Evolutionary conservation across 2,329 filamentous ascomycete genomes (phyloP).

Genomic region (Coniochaeta hoffmannii): DNA sequence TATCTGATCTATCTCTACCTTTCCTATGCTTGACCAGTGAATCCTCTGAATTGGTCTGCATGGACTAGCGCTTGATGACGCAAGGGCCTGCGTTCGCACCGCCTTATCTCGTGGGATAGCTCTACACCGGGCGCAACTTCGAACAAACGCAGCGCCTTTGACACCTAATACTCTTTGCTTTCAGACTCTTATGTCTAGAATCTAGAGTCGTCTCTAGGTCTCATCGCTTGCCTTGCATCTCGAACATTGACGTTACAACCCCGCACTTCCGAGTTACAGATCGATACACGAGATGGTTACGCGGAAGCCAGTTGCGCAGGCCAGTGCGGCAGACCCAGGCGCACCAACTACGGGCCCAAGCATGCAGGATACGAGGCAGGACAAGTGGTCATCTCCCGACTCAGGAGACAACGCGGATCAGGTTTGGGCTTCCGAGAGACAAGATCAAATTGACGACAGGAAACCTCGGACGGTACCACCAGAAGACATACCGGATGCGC

Average conservation of each 20-base stretch:
- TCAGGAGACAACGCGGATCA: conserved; percentile 22
- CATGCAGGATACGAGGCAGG: conserved; percentile 20
- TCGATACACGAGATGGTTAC: conserved; percentile 26
- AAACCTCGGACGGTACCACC: conserved; percentile 1
- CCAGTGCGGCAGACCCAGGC: conserved; percentile 17
- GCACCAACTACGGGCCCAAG: conserved; percentile 13
- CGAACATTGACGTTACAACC: conserved; percentile 7
- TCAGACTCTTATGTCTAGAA: not conserved
- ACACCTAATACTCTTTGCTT: not conserved
- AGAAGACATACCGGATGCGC: conserved; percentile 20
- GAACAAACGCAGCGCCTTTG: not conserved
- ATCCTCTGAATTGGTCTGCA: not conserved
- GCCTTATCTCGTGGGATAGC: not conserved
- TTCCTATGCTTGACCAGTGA: not conserved
- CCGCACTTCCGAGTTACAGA: not conserved
- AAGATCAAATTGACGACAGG: conserved; percentile 4
- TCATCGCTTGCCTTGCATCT: not conserved
- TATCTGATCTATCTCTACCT: not conserved
- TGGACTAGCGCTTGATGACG: not conserved
- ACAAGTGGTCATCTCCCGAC: conserved; percentile 23
- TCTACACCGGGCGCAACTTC: not conserved
- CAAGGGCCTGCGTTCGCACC: not conserved
- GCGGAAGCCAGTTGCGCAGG: conserved; percentile 28
- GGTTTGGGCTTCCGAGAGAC: conserved; percentile 18
- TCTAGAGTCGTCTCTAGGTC: not conserved